Evolutionary conservation across 768 basidiomycete genomes (phyloP), one percentile per base, ranked within the genome.

Genomic region (Aureoboletus auriporus): DNA sequence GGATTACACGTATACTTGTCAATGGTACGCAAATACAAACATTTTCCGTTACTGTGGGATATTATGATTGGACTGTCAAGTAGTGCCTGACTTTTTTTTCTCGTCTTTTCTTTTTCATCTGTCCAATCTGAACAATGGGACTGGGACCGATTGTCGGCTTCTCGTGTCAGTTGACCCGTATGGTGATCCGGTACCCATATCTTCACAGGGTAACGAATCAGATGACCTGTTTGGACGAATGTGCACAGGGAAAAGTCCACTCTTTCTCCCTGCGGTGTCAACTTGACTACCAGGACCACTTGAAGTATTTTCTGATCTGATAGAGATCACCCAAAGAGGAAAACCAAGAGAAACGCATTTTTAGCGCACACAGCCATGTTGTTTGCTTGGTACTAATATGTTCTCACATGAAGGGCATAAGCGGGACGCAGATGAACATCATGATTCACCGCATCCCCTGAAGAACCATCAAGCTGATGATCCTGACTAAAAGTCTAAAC

Each of bases 401-500:
- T 52, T 64, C 49, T 47, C 60, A 50, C 46, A 47, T 41, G 4
- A 46, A 47, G 54, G 53, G 51, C 52, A 64, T 59, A 59, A 49
- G 33, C 31, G 49, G 54, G 54, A 28, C 20, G 16, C 42, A 39
- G 42, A 46, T 20, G 29, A 38, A 31, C 39, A 51, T 10, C 40
- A 3, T 4, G 20, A 4, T 23, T 23, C 20, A 23, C 20, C 20
- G 20, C 20, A 46, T 47, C 44, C 49, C 40, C 17, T 52, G 54
- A 49, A 50, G 45, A 47, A 49, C n/a, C 11, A 34, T 51, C 38
- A 50, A 34, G 23, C 45, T 50, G 61, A 51, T 40, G 53, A 55
- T 50, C 53, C 49, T 58, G 61, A 46, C 39, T 52, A 53, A 57
- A 60, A 62, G 60, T 54, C 53, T 55, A 65, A 57, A 65, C 59